Conservation (phyloP, 2,329 filamentous ascomycete species). For the Hypoxylon sp. region DNA sequence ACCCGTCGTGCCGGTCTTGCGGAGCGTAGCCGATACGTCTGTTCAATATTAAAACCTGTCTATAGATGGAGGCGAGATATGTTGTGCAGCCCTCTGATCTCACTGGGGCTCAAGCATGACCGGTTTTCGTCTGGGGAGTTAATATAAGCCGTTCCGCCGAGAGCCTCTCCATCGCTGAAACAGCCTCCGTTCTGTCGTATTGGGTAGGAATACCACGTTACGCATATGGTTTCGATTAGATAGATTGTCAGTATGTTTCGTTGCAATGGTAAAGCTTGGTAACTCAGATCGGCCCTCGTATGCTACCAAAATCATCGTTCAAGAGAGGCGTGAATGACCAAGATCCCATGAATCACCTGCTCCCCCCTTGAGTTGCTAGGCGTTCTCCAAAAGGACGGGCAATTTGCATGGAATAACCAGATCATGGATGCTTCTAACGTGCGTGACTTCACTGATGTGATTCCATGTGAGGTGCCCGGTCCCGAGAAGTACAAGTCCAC, state of each 20-base stretch:
- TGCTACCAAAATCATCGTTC: not conserved
- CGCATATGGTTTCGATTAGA: not conserved
- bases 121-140: not conserved
- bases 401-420: not conserved
- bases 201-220: conserved; percentile 11
- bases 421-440: too few species aligned
- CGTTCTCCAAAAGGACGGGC: not conserved
- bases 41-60: not conserved
- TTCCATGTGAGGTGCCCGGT: too few species aligned
- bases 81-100: conserved; percentile 1
- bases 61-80: not conserved
- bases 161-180: not conserved
- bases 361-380: not conserved
- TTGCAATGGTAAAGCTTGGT: not conserved
- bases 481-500: too few species aligned
- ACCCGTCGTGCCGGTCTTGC: conserved; percentile 33
- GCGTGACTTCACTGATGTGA: too few species aligned
- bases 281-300: not conserved
- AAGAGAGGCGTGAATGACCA: not conserved
- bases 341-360: not conserved
- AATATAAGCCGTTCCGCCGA: not conserved
- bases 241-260: not conserved
- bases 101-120: not conserved
- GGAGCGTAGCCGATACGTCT: conserved; percentile 26
- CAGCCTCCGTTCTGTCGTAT: not conserved